Evolutionary conservation across 1,139 yeast species (phyloP).

Genomic region (Sugiyamaella neomexicana): DNA sequence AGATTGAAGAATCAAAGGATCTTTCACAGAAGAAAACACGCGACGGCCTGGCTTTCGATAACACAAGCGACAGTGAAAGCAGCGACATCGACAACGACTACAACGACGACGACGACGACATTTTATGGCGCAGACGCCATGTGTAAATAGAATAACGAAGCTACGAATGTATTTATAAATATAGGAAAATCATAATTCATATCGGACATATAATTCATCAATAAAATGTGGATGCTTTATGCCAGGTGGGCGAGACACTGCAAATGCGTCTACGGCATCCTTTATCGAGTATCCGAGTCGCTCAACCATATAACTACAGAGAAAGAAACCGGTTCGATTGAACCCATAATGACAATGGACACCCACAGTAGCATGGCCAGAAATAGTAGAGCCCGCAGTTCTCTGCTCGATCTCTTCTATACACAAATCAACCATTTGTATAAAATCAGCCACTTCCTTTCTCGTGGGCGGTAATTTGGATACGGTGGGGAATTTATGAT

Average conservation of each 20-base stretch:
- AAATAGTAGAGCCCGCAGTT: constrained; percentile 28
- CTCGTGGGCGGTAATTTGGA: constrained; percentile 74
- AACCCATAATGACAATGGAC: constrained; percentile 85
- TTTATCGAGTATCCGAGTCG: constrained; percentile 57
- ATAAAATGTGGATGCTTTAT: constrained; percentile 77
- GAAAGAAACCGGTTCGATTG: constrained; percentile 73
- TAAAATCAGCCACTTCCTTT: constrained; percentile 57
- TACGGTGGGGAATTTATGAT: constrained; percentile 74
- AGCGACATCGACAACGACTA: constrained; percentile 11
- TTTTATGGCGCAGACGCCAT: constrained; percentile 19
- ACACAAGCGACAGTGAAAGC: not conserved
- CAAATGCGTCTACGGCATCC: constrained; percentile 65
- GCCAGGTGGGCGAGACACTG: constrained; percentile 63
- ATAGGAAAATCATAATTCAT: constrained; percentile 34
- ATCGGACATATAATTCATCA: constrained; percentile 69
- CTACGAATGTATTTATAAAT: constrained; percentile 4
- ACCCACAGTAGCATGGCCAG: constrained; percentile 45
- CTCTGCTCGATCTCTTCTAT: constrained; percentile 35
- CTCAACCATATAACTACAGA: constrained; percentile 69
- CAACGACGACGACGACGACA: constrained; percentile 22
- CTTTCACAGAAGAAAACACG: not conserved
- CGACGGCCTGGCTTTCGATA: not conserved
- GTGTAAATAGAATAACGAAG: constrained; percentile 10
- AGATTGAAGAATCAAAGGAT: not conserved
- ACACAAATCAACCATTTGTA: constrained; percentile 54